These are phyloP conservation scores for Cyclocybe aegerita DNA, from an alignment of 768 basidiomycete species.

Conservation along the genomic window DNA sequence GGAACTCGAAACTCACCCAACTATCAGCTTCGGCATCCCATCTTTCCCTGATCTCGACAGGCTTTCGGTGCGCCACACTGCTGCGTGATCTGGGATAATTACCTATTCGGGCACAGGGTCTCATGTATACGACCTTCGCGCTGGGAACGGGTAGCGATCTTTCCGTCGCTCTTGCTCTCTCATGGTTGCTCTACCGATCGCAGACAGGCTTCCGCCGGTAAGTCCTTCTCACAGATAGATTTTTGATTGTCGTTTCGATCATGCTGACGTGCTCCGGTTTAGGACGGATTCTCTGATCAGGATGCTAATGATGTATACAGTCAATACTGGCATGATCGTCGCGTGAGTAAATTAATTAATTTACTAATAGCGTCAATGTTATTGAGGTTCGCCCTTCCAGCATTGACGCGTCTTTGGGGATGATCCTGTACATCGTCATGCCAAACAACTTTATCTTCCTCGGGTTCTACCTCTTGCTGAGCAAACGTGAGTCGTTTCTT, in stretches of 20 bases:
- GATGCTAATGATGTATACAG: conserved; percentile 47
- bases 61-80: conserved; percentile 32
- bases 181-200: conserved; percentile 45
- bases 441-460: conserved; percentile 55
- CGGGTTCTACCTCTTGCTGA: conserved; percentile 50
- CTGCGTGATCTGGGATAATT: neutral
- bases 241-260: neutral
- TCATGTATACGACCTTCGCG: conserved; percentile 54
- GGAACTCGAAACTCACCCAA: neutral
- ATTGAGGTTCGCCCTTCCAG: conserved; percentile 23
- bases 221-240: neutral
- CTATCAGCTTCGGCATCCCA: conserved; percentile 35
- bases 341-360: conserved; percentile 29
- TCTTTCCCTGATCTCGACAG: conserved; percentile 35
- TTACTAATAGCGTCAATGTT: neutral
- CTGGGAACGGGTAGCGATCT: conserved; percentile 49
- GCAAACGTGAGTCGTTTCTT: conserved; percentile 42
- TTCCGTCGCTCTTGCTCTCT: conserved; percentile 48
- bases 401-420: conserved; percentile 43
- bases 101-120: conserved; percentile 28
- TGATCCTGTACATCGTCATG: conserved; percentile 50
- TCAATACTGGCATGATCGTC: conserved; percentile 53
- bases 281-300: conserved; percentile 54
- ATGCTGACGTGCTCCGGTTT: neutral
- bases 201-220: conserved; percentile 54